Conservation (phyloP, 1,139 yeast species). For the Entelexis sorbosivorans region DNA sequence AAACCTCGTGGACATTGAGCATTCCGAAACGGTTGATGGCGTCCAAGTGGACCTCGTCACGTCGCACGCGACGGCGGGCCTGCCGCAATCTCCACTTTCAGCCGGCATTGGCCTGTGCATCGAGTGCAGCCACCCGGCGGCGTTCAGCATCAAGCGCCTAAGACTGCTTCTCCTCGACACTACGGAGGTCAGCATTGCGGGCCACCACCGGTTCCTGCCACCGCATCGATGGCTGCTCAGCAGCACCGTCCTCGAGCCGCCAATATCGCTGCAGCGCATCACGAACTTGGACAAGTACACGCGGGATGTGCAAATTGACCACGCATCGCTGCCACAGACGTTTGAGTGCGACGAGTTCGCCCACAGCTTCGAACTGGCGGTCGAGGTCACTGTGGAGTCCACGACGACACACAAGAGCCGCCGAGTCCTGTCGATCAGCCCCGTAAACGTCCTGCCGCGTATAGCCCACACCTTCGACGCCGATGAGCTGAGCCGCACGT, state of each 20-base stretch:
- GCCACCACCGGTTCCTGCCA: not conserved
- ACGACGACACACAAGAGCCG: not conserved
- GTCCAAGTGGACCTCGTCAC: conserved; percentile 6
- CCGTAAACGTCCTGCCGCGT: conserved; percentile 14
- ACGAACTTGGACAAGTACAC: conserved; percentile 6
- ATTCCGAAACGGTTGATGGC: conserved; percentile 8
- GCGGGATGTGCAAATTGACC: conserved; percentile 9
- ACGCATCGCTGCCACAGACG: conserved; percentile 13
- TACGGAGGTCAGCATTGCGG: conserved; percentile 1
- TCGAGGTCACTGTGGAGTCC: conserved; percentile 10
- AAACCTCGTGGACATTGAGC: conserved; percentile 12
- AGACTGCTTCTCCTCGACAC: conserved; percentile 11
- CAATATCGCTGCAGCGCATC: not conserved
- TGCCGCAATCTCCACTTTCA: conserved; percentile 15
- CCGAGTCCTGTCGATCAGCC: conserved; percentile 7
- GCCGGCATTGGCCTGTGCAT: conserved; percentile 14
- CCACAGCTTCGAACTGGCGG: conserved; percentile 13
- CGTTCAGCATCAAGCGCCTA: conserved; percentile 7
- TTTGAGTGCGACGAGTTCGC: conserved; percentile 7
- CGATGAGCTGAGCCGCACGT: not conserved
- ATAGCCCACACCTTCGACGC: not conserved
- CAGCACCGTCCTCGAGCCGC: not conserved
- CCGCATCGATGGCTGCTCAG: conserved; percentile 14
- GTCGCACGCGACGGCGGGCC: conserved; percentile 16
- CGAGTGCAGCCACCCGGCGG: not conserved